phyloP scores from a whole-genome alignment of 108 stramenopile species.

The Parmales sp. region DNA sequence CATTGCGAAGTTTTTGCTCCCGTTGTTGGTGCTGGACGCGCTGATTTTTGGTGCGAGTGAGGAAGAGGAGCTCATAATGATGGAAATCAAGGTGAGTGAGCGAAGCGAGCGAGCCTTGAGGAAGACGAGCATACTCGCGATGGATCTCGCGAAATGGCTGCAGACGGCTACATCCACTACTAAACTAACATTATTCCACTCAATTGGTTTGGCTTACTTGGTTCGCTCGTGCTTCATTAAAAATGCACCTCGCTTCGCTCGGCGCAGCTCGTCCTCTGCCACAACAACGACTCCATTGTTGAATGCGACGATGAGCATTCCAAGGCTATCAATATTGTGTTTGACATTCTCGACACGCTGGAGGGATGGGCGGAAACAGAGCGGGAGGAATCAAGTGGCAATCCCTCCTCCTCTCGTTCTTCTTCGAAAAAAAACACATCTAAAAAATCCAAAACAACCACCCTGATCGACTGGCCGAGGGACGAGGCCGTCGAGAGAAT shows the following conservation, averaged over 20 bases:
- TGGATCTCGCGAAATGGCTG: too few species aligned
- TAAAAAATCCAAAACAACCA: constrained; percentile 15
- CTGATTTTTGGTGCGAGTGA: constrained; percentile 54
- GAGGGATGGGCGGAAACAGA: constrained; percentile 56
- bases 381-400: constrained; percentile 26
- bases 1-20: constrained; percentile 66
- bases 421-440: constrained; percentile 2
- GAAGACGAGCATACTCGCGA: too few species aligned
- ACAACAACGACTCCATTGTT: background rate
- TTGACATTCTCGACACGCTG: constrained; percentile 52
- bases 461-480: constrained; percentile 35
- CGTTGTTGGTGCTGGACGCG: constrained; percentile 63
- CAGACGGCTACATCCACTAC: too few species aligned
- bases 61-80: constrained; percentile 42
- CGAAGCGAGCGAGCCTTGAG: too few species aligned
- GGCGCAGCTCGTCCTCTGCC: too few species aligned
- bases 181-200: too few species aligned
- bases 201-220: too few species aligned
- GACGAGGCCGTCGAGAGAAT: constrained; percentile 48
- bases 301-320: constrained; percentile 29
- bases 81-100: too few species aligned
- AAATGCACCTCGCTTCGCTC: too few species aligned
- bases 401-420: too few species aligned
- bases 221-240: too few species aligned
- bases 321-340: constrained; percentile 52